Evolutionary conservation across 2,329 filamentous ascomycete genomes (phyloP), one percentile per base, ranked within the genome.

Genomic region (Sporothrix pallida): DNA sequence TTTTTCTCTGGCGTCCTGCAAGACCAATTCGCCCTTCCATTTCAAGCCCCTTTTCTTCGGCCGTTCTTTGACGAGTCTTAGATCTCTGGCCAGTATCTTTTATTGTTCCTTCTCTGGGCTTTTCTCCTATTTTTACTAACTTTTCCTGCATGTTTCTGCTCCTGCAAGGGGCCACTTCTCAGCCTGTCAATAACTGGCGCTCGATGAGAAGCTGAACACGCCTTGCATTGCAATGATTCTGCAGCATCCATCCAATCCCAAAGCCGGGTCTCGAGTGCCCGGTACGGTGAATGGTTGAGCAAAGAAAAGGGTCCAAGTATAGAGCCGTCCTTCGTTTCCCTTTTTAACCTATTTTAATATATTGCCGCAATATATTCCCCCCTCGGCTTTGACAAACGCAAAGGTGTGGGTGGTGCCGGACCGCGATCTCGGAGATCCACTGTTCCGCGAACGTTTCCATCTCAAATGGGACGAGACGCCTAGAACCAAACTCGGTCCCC

Each of bases 371-470:
- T 65, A 44, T 46, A 46, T 20, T 37, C 2, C 10, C 62, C 71
- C 60, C 26, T 62, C 54, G n/a, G 42, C 56, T 71, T 46, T 54
- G 20, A 23, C 70, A 71, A 63, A 72, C 56, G 46, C 26, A 23
- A n/a, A 26, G 42, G 42, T 26, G 58, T 72, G 71, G 48, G n/a
- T 65, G 70, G 17, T 50, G 48, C 60, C 71, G 60, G 48, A 37
- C 60, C 71, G 48, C 20, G 60, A 63, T 58, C 60, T 72, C 71
- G 71, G 71, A 67, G 60, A 67, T 72, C 60, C 71, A 72, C 60
- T 26, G 20, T 56, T 72, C 60, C 71, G 60, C 48, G 6, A 15
- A 10, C 71, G 12, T 10, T 67, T 44, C 2, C 26, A 62, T 62
- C 56, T 60, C 54, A n/a, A 62, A 62, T 50, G 69, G 56, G 69